These are phyloP conservation scores for Phytophthora melonis DNA, from an alignment of 352 stramenopile genomes.

Conservation along the genomic window DNA sequence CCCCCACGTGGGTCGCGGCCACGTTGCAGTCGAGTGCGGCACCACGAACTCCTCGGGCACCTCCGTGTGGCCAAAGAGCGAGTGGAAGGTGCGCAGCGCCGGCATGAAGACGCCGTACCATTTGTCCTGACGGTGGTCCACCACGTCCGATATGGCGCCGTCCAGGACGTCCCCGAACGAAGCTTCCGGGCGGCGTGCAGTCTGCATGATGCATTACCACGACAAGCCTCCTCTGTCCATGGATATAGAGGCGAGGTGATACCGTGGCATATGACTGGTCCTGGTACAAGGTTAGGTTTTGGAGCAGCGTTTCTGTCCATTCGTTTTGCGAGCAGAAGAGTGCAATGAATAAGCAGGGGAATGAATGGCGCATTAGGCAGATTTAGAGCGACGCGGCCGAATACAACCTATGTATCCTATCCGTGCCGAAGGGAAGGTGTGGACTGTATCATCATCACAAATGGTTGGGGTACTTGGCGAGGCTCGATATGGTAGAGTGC, in stretches of 20 bases:
- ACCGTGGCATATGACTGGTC: slow-evolving; percentile 27
- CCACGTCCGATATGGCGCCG: slow-evolving; percentile 3
- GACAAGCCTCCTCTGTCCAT: slow-evolving; percentile 1
- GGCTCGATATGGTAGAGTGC: too few species aligned
- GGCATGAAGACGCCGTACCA: slow-evolving; percentile 36
- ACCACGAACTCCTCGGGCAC: slow-evolving; percentile 38
- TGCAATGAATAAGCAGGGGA: neutral
- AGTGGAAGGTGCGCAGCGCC: slow-evolving; percentile 36
- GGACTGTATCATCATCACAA: too few species aligned
- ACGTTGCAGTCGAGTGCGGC: slow-evolving; percentile 20
- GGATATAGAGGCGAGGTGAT: slow-evolving; percentile 2
- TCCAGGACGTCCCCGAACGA: slow-evolving; percentile 36
- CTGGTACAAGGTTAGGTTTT: slow-evolving; percentile 15
- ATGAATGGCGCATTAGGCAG: too few species aligned
- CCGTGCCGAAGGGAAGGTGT: too few species aligned
- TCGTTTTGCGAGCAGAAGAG: neutral
- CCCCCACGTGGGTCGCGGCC: slow-evolving; percentile 27
- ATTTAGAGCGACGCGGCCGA: too few species aligned
- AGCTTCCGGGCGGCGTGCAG: slow-evolving; percentile 3
- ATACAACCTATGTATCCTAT: too few species aligned
- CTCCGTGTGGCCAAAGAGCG: slow-evolving; percentile 22
- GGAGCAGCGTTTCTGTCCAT: slow-evolving; percentile 29
- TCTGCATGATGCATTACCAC: slow-evolving; percentile 22
- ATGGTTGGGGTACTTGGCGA: too few species aligned
- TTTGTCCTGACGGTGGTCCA: slow-evolving; percentile 26